Evolutionary conservation across 2,329 filamentous ascomycete species (phyloP), one percentile per base, ranked within the genome.

Genomic region (Emergomyces orientalis): DNA sequence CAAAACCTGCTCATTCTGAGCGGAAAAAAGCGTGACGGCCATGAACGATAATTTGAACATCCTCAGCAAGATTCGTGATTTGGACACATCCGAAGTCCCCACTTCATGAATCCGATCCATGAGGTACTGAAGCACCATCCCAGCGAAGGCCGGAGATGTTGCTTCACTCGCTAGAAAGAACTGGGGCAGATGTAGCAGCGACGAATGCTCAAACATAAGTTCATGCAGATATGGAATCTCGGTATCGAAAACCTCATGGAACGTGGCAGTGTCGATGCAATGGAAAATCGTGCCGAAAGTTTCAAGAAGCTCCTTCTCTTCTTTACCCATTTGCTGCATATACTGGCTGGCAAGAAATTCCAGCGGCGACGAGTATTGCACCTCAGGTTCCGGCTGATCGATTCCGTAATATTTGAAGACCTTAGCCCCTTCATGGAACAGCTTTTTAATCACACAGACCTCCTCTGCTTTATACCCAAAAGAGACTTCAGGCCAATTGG

Each of bases 21-120:
- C 83, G 0, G 91, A 91, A 74, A 99, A 99, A 1, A 99, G 81
- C 0, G 94, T 99, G 47, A 99, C 94, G 0, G 95, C 95, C 94
- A 99, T 99, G 75, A 99, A 99, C 0, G 93, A 96, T 59, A 99
- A 78, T 77, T 99, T 99, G 79, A 97, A 99, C 60, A 99, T 85
- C 62, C 95, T 85, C 59, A 99, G 79, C 41, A 99, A 79, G 57
- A 99, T 96, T 6, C 91, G 93, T 0, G 94, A 93, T 75, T 93
- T 96, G 72, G 90, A 91, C 61, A 94, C 87, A 75, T 99, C 91
- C 8, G 89, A 87, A 0, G 91, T 94, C 27, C 94, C 94, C 52
- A 99, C 91, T 73, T 99, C 90, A 66, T 95, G 89, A 63, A 99
- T 95, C 61, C 90, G 89, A 69, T 93, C 89, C 94, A 99, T 99